Conservation (phyloP, 352 stramenopile genomes). For the Albugo candida region DNA sequence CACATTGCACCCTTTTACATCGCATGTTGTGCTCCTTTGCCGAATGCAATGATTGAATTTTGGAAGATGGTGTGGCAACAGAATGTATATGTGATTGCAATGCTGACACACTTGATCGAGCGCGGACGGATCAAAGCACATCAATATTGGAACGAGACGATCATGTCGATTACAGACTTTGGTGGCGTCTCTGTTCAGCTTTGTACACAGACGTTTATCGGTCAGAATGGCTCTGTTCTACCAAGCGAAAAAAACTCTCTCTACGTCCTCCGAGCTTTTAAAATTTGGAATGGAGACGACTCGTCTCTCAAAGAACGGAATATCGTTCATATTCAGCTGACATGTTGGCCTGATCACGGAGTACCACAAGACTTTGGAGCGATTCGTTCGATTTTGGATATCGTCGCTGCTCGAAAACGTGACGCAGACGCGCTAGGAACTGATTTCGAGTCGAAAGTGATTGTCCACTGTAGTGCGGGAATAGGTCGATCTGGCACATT, state of each 20-base stretch:
- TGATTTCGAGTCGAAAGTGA: slow-evolving; percentile 9
- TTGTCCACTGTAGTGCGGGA: slow-evolving; percentile 66
- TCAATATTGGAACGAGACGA: slow-evolving; percentile 37
- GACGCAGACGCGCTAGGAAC: neutral
- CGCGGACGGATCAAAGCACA: slow-evolving; percentile 45
- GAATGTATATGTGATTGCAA: slow-evolving; percentile 64
- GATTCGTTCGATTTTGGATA: slow-evolving; percentile 48
- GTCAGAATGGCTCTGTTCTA: no score
- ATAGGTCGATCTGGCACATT: slow-evolving; percentile 69
- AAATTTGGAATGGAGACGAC: no score
- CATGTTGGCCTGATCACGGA: slow-evolving; percentile 59
- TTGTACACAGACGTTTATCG: no score
- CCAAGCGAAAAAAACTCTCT: no score
- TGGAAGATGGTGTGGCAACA: slow-evolving; percentile 69
- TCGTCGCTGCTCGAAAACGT: slow-evolving; percentile 30
- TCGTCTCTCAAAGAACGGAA: no score
- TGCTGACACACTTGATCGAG: slow-evolving; percentile 78
- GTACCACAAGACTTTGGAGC: slow-evolving; percentile 50
- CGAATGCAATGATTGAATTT: slow-evolving; percentile 44
- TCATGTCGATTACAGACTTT: slow-evolving; percentile 25
- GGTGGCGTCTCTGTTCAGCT: slow-evolving; percentile 27
- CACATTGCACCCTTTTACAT: slow-evolving; percentile 45
- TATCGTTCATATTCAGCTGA: slow-evolving; percentile 40
- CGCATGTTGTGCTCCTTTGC: slow-evolving; percentile 49
- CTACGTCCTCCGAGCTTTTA: no score